Evolutionary conservation across 768 basidiomycete species (phyloP).

Genomic region (Pulveroboletus sp.): DNA sequence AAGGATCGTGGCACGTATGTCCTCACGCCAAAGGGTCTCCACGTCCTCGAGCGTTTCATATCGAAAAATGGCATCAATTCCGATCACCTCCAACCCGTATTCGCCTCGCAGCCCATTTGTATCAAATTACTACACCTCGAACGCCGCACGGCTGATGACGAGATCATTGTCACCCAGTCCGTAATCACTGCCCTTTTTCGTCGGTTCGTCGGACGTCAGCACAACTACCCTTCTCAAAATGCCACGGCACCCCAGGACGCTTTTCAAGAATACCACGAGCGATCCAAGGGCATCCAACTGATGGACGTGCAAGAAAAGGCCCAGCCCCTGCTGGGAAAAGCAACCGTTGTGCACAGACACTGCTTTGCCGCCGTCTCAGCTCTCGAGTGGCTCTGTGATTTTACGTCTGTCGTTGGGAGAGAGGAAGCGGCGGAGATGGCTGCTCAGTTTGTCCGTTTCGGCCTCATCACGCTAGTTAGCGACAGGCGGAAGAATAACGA

Average conservation of each 20-base stretch:
- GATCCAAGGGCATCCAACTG: constrained; percentile 68
- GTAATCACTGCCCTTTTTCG: constrained; percentile 94
- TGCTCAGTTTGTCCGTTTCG: constrained; percentile 95
- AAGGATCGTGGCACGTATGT: constrained; percentile 97
- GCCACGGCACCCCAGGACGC: constrained; percentile 49
- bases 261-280: constrained; percentile 73
- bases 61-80: constrained; percentile 98
- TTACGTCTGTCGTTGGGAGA: constrained; percentile 90
- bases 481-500: constrained; percentile 90
- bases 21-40: constrained; percentile 95
- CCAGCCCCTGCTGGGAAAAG: constrained; percentile 47
- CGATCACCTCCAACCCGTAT: constrained; percentile 86
- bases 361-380: constrained; percentile 86
- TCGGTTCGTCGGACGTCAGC: constrained; percentile 84
- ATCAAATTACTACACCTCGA: constrained; percentile 98
- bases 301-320: constrained; percentile 69
- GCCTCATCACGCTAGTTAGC: constrained; percentile 82
- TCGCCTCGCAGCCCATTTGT: constrained; percentile 90
- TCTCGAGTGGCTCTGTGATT: constrained; percentile 96
- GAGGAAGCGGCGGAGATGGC: constrained; percentile 98
- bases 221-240: constrained; percentile 65
- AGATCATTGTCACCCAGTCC: constrained; percentile 91
- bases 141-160: constrained; percentile 87
- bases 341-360: constrained; percentile 50
- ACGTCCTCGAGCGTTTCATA: constrained; percentile 99